These are phyloP conservation scores for Backusella tuberculispora DNA, from an alignment of 192 early-diverging fungal species.

Conservation along the genomic window DNA sequence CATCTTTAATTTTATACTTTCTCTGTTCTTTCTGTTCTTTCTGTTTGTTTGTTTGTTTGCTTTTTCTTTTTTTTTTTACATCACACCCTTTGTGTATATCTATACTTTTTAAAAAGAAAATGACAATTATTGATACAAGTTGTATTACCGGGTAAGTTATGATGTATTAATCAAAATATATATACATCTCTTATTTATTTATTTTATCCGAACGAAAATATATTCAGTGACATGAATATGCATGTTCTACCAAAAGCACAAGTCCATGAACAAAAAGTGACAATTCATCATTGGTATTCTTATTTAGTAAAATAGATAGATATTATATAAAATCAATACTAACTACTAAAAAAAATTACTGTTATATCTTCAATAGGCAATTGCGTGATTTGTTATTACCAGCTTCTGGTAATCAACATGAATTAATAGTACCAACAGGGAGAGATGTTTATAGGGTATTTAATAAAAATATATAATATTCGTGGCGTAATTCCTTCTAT, in stretches of 20 bases:
- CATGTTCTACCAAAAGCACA: slow-evolving; percentile 62
- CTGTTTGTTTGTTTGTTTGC: too few species aligned
- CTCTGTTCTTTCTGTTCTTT: background rate
- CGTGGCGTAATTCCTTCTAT: background rate
- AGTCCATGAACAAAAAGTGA: slow-evolving; percentile 78
- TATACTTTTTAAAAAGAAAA: background rate
- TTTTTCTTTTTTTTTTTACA: too few species aligned
- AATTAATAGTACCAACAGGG: slow-evolving; percentile 82
- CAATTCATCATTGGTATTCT: slow-evolving; percentile 87
- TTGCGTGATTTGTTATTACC: slow-evolving; percentile 86
- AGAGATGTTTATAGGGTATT: slow-evolving; percentile 56
- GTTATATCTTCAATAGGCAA: too few species aligned
- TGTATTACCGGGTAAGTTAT: slow-evolving; percentile 28
- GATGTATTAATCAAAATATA: background rate
- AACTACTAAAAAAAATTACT: background rate
- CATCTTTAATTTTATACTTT: too few species aligned
- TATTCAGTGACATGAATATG: slow-evolving; percentile 4
- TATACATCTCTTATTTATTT: background rate
- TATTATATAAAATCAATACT: background rate
- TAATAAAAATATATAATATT: background rate
- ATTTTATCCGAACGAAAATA: background rate
- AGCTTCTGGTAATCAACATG: slow-evolving; percentile 61
- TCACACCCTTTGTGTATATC: too few species aligned
- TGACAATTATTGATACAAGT: slow-evolving; percentile 33
- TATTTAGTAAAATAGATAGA: background rate